phyloP scores from a whole-genome alignment of 345 rosid genomes.

The Physaria fendleri region DNA sequence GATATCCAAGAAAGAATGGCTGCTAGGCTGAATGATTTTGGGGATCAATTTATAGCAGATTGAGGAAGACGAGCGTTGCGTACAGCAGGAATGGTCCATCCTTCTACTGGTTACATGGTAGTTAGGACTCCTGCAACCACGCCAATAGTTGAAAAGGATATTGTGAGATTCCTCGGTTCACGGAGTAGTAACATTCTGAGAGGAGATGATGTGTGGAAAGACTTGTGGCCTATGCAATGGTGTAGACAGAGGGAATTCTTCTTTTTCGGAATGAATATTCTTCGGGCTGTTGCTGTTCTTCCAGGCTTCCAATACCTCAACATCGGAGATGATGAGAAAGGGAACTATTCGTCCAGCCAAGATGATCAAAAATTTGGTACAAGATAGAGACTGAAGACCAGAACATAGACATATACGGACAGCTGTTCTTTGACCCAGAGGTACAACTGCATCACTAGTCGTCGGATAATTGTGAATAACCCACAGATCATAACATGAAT shows the following conservation, averaged over 20 bases:
- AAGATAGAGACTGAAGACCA: conserved; percentile 67
- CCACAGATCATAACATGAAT: not conserved
- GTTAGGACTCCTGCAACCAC: conserved; percentile 97
- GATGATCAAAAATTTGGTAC: conserved; percentile 73
- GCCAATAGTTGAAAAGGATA: conserved; percentile 74
- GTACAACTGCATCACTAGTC: not conserved
- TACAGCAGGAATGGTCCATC: conserved; percentile 96
- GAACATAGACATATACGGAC: no score
- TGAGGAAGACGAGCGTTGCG: conserved; percentile 87
- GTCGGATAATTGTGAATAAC: conserved; percentile 20
- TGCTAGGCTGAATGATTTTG: conserved; percentile 77
- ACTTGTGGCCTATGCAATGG: conserved; percentile 91
- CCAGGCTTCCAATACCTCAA: conserved; percentile 81
- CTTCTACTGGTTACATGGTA: conserved; percentile 95
- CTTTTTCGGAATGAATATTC: conserved; percentile 97
- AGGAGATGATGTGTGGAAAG: conserved; percentile 80
- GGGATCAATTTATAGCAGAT: conserved; percentile 74
- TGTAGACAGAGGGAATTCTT: conserved; percentile 96
- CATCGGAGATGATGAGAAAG: conserved; percentile 90
- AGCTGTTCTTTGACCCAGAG: not conserved
- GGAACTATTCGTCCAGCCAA: conserved; percentile 83
- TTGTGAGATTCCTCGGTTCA: conserved; percentile 65
- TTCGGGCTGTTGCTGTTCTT: conserved; percentile 82
- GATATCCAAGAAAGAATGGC: conserved; percentile 95
- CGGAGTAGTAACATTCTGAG: conserved; percentile 30